Evolutionary conservation across 148 eudicot genomes (phyloP), one percentile per base, ranked within the genome.

Genomic region (Rhododendron mucronatum): DNA sequence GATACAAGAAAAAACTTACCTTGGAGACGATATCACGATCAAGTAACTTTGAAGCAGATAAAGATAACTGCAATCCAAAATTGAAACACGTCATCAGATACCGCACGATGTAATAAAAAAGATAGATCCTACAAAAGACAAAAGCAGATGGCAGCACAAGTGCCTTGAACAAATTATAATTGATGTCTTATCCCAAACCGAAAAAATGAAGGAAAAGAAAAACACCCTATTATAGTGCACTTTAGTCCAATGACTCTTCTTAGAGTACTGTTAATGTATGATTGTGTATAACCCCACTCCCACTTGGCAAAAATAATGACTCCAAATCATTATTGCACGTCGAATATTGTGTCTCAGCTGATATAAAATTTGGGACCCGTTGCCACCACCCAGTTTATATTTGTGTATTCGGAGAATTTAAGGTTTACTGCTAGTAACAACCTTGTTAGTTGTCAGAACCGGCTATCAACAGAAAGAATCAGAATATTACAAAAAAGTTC

Each of bases 1-100:
- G 18, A 28, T 18, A 20, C 4, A 51, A 39, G 77, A 28, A 37
- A 61, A 28, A 84, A 44, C 53, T 67, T 92, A 93, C 98, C 99
- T 93, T 95, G 13, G 99, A 96, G 77, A 90, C 4, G 41, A 94
- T 86, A 78, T 96, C 99, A 44, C 83, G 93, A 86, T 96, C 98
- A 71, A 83, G 92, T 75, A 96, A 88, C 77, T 93, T 91, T 26
- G 93, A 89, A 80, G 99, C 99, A 85, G 98, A 90, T 35, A 96
- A 86, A 47, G 96, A 92, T 75, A 96, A 86, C 99, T 96, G 97
- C 91, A 91, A 76, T 50, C 71, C 75, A 83, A 85, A 86, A 71
- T 63, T 48, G 35, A 81, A 85, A 69, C 78, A 84, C 12, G 41
- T 33, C 39, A 50, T 77, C 75, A 87, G 26, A 41, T 30, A 71